Conservation (phyloP, 805 yeast species). For the Starmera amethionina region DNA sequence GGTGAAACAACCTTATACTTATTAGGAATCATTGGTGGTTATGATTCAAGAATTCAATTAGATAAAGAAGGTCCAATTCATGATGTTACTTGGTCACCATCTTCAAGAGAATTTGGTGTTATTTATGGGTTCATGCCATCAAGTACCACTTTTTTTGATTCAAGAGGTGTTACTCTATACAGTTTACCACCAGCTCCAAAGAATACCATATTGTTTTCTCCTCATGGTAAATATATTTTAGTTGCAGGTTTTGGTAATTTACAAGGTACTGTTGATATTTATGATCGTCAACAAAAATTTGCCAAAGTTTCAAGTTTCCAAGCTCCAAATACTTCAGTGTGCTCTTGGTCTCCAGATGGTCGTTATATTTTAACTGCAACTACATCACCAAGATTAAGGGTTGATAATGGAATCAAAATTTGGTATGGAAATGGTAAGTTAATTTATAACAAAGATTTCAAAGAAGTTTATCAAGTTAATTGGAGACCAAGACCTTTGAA, state of each 20-base stretch:
- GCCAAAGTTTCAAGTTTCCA: conserved; percentile 70
- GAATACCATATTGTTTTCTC: conserved; percentile 86
- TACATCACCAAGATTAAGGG: conserved; percentile 92
- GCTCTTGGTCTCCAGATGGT: conserved; percentile 98
- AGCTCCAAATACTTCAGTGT: conserved; percentile 92
- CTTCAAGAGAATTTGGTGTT: conserved; percentile 94
- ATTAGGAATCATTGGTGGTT: conserved; percentile 86
- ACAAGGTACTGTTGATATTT: conserved; percentile 92
- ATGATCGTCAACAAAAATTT: conserved; percentile 85
- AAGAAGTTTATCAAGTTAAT: conserved; percentile 67
- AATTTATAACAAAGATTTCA: conserved; percentile 67
- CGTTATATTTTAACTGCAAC: conserved; percentile 90
- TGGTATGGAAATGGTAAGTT: conserved; percentile 90
- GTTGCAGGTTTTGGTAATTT: conserved; percentile 98
- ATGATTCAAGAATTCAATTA: conserved; percentile 78
- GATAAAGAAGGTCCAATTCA: conserved; percentile 95
- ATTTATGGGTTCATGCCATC: conserved; percentile 98
- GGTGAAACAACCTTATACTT: conserved; percentile 92
- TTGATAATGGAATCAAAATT: conserved; percentile 87
- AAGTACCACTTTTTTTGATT: conserved; percentile 86
- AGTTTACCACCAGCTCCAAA: conserved; percentile 80
- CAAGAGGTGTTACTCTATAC: conserved; percentile 81
- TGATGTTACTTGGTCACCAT: conserved; percentile 95
- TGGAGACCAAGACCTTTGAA: conserved; percentile 60
- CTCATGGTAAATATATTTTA: conserved; percentile 82